Conservation (phyloP, 2,329 filamentous ascomycete species). For the Aspergillus jensenii region DNA sequence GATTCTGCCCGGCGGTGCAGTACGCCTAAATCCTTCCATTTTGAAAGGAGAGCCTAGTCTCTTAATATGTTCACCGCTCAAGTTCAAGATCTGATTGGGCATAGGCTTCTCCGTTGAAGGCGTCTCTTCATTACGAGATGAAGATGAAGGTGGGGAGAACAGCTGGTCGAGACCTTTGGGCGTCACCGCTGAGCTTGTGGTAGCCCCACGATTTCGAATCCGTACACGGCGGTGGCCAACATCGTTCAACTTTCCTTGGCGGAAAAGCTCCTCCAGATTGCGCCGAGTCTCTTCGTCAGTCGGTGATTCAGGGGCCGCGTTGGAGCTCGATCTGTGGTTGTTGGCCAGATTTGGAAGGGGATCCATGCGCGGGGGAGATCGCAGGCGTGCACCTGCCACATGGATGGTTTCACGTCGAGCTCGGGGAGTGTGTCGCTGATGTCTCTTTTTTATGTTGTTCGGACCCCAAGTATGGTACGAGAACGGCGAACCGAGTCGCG, state of each 20-base stretch:
- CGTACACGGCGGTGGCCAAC: constrained; percentile 58
- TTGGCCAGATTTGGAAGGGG: constrained; percentile 54
- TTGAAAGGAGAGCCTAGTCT: constrained; percentile 51
- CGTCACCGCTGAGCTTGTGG: constrained; percentile 54
- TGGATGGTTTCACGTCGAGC: constrained; percentile 46
- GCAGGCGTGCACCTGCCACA: constrained; percentile 42
- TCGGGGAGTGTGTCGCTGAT: constrained; percentile 31
- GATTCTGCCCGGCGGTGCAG: constrained; percentile 28
- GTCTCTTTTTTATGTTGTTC: constrained; percentile 33
- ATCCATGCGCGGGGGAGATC: constrained; percentile 58
- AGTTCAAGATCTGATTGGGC: constrained; percentile 30
- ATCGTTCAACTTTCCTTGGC: constrained; percentile 42
- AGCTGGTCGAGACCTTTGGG: constrained; percentile 54
- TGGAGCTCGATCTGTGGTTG: constrained; percentile 34
- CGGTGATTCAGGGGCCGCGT: constrained; percentile 39
- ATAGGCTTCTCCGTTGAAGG: constrained; percentile 23
- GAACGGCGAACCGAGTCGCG: constrained; percentile 51
- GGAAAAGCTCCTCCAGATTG: constrained; percentile 51
- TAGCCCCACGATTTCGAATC: constrained; percentile 62
- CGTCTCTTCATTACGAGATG: constrained; percentile 25
- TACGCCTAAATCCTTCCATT: constrained; percentile 37
- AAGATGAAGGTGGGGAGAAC: constrained; percentile 51
- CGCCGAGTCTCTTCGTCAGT: constrained; percentile 60
- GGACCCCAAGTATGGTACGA: constrained; percentile 52
- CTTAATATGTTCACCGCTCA: constrained; percentile 42